Conservation (phyloP, 192 early-diverging fungal genomes). For the Backusella sp. region DNA sequence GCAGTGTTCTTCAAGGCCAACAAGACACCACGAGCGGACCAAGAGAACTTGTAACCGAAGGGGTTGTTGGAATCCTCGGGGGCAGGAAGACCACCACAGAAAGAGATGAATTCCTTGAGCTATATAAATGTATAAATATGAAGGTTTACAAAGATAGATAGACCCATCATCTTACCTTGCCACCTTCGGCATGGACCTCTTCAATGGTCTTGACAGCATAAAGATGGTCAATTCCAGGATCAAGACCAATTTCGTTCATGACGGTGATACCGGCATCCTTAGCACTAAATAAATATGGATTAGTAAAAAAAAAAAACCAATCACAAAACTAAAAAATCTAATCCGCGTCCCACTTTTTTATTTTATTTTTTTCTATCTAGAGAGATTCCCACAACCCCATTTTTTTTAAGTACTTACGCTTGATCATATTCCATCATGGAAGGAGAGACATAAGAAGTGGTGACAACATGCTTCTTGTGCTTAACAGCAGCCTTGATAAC, state of each 20-base stretch:
- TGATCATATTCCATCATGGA: slow-evolving; percentile 89
- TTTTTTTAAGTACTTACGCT: slow-evolving; percentile 49
- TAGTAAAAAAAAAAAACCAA: not conserved
- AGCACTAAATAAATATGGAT: slow-evolving; percentile 49
- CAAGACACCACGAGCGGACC: slow-evolving; percentile 97
- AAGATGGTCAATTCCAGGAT: slow-evolving; percentile 97
- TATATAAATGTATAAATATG: not conserved
- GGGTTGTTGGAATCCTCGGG: slow-evolving; percentile 97
- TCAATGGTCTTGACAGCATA: slow-evolving; percentile 89
- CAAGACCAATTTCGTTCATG: slow-evolving; percentile 98
- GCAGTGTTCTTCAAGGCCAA: slow-evolving; percentile 94
- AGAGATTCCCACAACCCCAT: not conserved
- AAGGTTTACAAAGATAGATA: not conserved
- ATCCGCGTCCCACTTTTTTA: not conserved
- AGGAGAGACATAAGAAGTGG: slow-evolving; percentile 95
- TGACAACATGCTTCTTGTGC: slow-evolving; percentile 92
- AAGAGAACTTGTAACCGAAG: slow-evolving; percentile 99
- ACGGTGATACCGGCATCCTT: slow-evolving; percentile 85
- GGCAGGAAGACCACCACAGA: slow-evolving; percentile 98
- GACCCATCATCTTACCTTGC: slow-evolving; percentile 66
- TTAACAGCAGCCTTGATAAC: slow-evolving; percentile 93
- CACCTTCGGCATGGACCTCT: slow-evolving; percentile 77
- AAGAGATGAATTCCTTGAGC: slow-evolving; percentile 86
- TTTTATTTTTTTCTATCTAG: not conserved
- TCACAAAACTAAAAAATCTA: not conserved